Base-by-base conservation (phyloP, 257 asterid species). In the Datura wrightii region DNA sequence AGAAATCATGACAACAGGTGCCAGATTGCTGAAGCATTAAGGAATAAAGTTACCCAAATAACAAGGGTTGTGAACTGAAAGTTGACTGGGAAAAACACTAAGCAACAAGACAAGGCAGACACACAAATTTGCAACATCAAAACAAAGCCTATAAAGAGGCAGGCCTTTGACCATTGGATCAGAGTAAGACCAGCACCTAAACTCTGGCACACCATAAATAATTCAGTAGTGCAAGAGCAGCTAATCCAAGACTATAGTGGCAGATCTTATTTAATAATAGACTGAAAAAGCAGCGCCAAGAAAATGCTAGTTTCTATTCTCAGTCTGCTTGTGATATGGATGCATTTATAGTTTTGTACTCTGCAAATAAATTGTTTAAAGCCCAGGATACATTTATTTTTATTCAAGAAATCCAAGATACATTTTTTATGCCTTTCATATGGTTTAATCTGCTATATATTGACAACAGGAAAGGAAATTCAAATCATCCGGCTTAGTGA, bases 261-360 rank as follows among this genome's bases (percentile, higher is more conserved):
- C 31, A 78, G 0, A 50, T 78, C 5, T 16, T 52, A 78, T 31
- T 52, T 8, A 76, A 52, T 34, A 24, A 52, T 31, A 76, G 24
- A 52, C 44, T 34, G n/a, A 50, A 76, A 24, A 52, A 10, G 1
- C 46, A 52, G 31, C 7, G 63, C 9, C 5, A 52, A 31, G 63
- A 76, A 76, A 52, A 76, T 76, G 0, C 63, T 7, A 24, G 81
- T 48, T 52, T 53, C 44, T 36, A 31, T 0, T 14, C 24, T 76
- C 63, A 76, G 63, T 76, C 82, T 1, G 63, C 58, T 52, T 50
- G 82, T 19, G 82, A 76, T 76, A 52, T 6, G 15, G 82, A 76
- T 76, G 0, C 63, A 76, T 52, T 76, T 52, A 8, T 52, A 52
- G 24, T 69, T 69, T 0, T 69, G 41, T 39, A 69, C 79, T 71